A percentile compares a stretch with the other conserved stretches of the same genome.
These are phyloP conservation scores for Dujonia santamariae DNA, from an alignment of 1,139 yeast genomes.

Conservation along the genomic window DNA sequence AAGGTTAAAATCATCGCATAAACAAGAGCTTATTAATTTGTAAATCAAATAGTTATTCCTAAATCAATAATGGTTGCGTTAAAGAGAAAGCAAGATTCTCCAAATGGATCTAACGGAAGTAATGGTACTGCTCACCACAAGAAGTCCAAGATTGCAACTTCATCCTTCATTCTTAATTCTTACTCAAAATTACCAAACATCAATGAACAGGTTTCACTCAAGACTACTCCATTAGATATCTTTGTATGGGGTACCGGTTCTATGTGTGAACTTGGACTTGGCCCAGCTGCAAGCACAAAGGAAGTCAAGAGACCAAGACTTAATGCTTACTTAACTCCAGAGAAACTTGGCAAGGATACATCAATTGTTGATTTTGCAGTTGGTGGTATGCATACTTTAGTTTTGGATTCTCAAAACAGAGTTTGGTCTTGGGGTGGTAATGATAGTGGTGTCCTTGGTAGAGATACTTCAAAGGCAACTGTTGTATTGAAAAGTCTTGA, in stretches of 20 bases:
- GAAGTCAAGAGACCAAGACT: conserved; percentile 95
- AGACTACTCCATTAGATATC: conserved; percentile 57
- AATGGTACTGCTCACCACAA: conserved; percentile 14
- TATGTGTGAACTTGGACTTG: conserved; percentile 95
- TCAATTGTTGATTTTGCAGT: conserved; percentile 78
- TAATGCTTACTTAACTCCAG: conserved; percentile 68
- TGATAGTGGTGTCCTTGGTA: conserved; percentile 90
- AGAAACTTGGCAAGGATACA: conserved; percentile 48
- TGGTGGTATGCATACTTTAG: conserved; percentile 95
- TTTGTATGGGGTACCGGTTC: conserved; percentile 97
- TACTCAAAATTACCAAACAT: conserved; percentile 47
- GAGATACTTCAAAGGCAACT: conserved; percentile 66
- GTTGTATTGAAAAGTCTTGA: conserved; percentile 67
- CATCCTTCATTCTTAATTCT: conserved; percentile 46
- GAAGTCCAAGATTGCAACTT: conserved; percentile 31
- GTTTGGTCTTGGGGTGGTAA: conserved; percentile 99
- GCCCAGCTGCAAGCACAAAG: conserved; percentile 81
- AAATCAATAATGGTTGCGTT: conserved; percentile 7
- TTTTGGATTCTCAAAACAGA: conserved; percentile 67
- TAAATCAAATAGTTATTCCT: neutral
- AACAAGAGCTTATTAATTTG: neutral
- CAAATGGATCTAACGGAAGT: neutral
- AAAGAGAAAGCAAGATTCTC: conserved; percentile 8
- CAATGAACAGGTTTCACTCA: conserved; percentile 38
- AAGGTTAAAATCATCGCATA: too few relatives aligned